These are phyloP conservation scores for Coprinellus aureogranulatus DNA, from an alignment of 768 basidiomycete species.

Conservation along the genomic window DNA sequence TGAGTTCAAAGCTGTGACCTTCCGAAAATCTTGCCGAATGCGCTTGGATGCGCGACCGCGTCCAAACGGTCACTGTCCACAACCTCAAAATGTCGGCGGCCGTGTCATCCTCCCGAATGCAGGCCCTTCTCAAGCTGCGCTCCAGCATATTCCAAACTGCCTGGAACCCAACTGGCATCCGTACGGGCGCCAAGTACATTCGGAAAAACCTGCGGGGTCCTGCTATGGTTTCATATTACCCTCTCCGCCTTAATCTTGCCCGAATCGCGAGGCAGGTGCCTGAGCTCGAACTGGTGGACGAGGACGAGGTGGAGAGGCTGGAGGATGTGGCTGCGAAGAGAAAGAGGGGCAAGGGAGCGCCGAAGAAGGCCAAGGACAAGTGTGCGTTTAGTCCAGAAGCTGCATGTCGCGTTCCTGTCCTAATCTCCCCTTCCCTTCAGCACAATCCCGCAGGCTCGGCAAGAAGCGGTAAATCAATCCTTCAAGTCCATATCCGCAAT, in stretches of 20 bases:
- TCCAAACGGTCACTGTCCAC: conserved; percentile 3
- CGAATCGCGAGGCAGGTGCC: conserved; percentile 50
- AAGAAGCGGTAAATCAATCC: conserved; percentile 5
- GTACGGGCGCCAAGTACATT: conserved; percentile 92
- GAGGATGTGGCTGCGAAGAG: conserved; percentile 67
- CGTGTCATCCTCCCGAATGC: conserved; percentile 35
- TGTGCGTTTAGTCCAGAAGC: conserved; percentile 39
- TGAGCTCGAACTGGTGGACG: conserved; percentile 59
- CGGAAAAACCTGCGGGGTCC: conserved; percentile 79
- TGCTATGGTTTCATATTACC: conserved; percentile 84
- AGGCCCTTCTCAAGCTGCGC: conserved; percentile 60
- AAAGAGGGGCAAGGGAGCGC: conserved; percentile 79
- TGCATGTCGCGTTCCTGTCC: neutral
- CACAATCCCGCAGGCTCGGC: conserved; percentile 3
- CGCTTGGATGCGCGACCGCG: neutral
- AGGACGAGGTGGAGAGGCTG: conserved; percentile 64
- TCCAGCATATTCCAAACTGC: conserved; percentile 81
- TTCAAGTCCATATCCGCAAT: neutral
- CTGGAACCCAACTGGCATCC: conserved; percentile 77
- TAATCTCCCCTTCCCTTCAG: neutral
- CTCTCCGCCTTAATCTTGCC: conserved; percentile 54
- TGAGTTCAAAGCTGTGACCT: neutral
- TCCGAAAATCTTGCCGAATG: neutral
- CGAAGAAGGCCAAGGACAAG: conserved; percentile 72
- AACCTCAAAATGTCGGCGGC: neutral